Evolutionary conservation across 2,329 filamentous ascomycete species (phyloP), one percentile per base, ranked within the genome.

Genomic region (Dactylellina parvicollis): DNA sequence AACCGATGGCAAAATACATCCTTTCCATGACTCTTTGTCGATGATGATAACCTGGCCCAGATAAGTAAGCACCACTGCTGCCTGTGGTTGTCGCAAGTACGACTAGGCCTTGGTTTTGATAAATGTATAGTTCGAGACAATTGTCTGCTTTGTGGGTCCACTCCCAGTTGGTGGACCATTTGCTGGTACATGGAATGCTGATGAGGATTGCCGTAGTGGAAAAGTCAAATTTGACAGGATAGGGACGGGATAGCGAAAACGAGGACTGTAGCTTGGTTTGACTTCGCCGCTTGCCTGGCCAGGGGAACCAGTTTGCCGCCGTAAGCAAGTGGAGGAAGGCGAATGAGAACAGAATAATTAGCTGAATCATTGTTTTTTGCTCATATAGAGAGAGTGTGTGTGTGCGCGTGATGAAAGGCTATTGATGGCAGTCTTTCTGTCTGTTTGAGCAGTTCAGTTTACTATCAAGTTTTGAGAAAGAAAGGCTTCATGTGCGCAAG

Each of bases 161-260:
- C n/a, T n/a, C n/a, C n/a, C n/a, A n/a, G n/a, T n/a, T n/a, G n/a
- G n/a, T n/a, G n/a, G n/a, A n/a, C n/a, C n/a, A n/a, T n/a, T n/a
- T 24, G 42, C 42, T 46, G 16, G 18, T 46, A n/a, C 42, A 20
- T 22, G 42, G 42, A 46, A 46, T 46, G 16, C 1, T 3, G 42
- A 46, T 46, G 42, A 46, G 42, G 18, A 46, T 46, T 46, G 18
- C 42, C 42, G 42, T 24, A 46, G 18, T 10, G 18, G 42, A 46
- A 46, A 46, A 46, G 42, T 46, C 42, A 46, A 46, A 46, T 46
- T 46, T 46, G 42, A 46, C 42, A 22, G 42, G 42, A 46, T n/a
- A 46, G 22, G 16, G 42, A 46, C 16, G 42, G 42, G 42, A 46
- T 46, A 46, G 42, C 16, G 42, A 24, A 46, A 46, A 46, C 2